These are phyloP conservation scores for Xylaria sp. DNA, from an alignment of 2,329 filamentous ascomycete genomes.

Conservation along the genomic window DNA sequence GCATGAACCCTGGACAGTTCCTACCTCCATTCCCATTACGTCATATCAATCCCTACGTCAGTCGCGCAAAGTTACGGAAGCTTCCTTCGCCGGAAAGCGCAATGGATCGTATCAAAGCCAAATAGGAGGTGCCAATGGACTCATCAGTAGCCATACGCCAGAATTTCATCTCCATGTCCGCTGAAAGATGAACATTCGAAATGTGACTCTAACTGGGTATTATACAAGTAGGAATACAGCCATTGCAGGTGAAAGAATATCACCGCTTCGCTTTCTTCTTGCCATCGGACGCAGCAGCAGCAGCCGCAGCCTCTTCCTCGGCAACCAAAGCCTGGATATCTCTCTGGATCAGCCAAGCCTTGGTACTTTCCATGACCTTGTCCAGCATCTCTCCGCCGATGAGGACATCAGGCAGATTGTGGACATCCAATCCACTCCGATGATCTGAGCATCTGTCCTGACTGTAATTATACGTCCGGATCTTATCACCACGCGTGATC, in stretches of 20 bases:
- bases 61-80: too few species aligned
- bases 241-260: background rate
- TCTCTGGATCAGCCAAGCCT: slow-evolving; percentile 65
- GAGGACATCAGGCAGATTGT: slow-evolving; percentile 76
- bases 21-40: too few species aligned
- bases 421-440: slow-evolving; percentile 70
- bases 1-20: too few species aligned
- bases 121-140: too few species aligned
- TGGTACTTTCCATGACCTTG: slow-evolving; percentile 71
- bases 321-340: slow-evolving; percentile 68
- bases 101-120: too few species aligned
- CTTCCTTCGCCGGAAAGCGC: too few species aligned
- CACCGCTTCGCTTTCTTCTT: slow-evolving; percentile 24
- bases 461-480: slow-evolving; percentile 80
- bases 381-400: slow-evolving; percentile 67
- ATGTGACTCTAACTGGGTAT: too few species aligned
- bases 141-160: too few species aligned
- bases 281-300: slow-evolving; percentile 26
- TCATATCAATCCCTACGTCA: too few species aligned
- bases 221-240: too few species aligned
- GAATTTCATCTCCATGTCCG: too few species aligned
- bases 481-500: slow-evolving; percentile 88
- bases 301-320: slow-evolving; percentile 50
- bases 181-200: too few species aligned
- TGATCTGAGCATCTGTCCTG: slow-evolving; percentile 83